Evolutionary conservation across 1,284 basidiomycete genomes (phyloP), one percentile per base, ranked within the genome.

Genomic region (Macrocybe sp.): DNA sequence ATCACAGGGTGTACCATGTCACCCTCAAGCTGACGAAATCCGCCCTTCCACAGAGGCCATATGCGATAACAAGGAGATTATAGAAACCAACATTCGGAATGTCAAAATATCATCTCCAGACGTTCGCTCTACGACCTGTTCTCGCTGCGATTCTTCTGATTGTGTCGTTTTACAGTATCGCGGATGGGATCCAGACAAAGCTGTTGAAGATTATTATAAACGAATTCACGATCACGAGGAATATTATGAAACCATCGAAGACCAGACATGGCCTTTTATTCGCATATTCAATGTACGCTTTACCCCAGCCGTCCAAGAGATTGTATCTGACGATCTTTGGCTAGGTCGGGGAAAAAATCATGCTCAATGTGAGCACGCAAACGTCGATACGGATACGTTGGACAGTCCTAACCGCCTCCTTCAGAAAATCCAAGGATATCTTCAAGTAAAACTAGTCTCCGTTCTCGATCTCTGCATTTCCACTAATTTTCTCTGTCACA

Each of bases 31-130:
- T 22, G 22, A 22, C 2, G 22, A 4, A 22, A 22, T 22, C 22
- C 22, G 4, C 4, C 4, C 22, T 22, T 22, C 12, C 44, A 6
- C 56, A 95, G 92, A 96, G 64, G 88, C 88, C 2, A 58, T 89
- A 7, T 95, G 92, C 61, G 89, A 93, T 62, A 85, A 94, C 58
- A 84, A 92, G 53, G 90, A 94, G 49, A 89, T 99, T 49, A 92
- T 99, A 50, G 87, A 96, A 54, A 83, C 82, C 6, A 99, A 99
- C 62, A 97, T 99, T 45, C 81, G 95, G 42, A 92, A 84, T 55
- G 96, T 99, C 67, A 99, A 99, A 77, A 92, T 99, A 44, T 96
- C 93, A 14, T 98, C 95, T 16, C 96, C 95, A 2, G 95, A 98
- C 66, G 93, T 92, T 60, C 48, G 88, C 75, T 22, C 22, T 22